Evolutionary conservation across 1,284 basidiomycete species (phyloP), one percentile per base, ranked within the genome.

Genomic region (Leccinum fallax): DNA sequence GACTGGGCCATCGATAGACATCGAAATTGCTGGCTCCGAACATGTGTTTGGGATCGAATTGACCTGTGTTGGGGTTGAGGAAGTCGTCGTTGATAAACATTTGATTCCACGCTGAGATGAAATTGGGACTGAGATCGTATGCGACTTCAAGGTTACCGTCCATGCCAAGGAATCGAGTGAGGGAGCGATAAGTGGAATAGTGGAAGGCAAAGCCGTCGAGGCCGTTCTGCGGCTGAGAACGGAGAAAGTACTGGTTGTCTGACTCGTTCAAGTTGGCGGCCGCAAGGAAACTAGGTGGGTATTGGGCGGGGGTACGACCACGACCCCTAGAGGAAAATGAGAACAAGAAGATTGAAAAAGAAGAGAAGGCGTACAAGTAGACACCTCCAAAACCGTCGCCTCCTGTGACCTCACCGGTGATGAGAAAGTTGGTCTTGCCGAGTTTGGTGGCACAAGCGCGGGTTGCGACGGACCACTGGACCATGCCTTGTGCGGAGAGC

Each of bases 371-470:
- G 69, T 70, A 91, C 90, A 91, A 79, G 76, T 96, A 97, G 13
- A 96, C 78, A 2, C 93, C 81, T 24, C 93, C 94, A 72, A 96
- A 95, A 0, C 87, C 89, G 77, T 97, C 90, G 66, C 94, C 94
- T 81, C 94, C 94, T n/a, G 94, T 96, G 62, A 97, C 91, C 80
- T 97, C 94, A 53, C 94, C 94, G 0, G 92, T 81, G 67, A 97
- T 94, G 76, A 88, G 90, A 76, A 97, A 96, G 73, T 96, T 95
- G 21, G 79, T 82, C 80, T 97, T 97, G 63, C 87, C 87, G 15
- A 92, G 75, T 0, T 80, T 76, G 2, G 75, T 70, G 0, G 94
- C 94, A 72, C 94, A 96, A 10, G 80, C 78, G 58, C 93, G 83
- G 1, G 92, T 92, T 53, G 82, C 79, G 0, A 86, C 78, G 0